These are phyloP conservation scores for Leucocoprinus gongylophorus DNA, from an alignment of 1,284 basidiomycete genomes.

Conservation along the genomic window DNA sequence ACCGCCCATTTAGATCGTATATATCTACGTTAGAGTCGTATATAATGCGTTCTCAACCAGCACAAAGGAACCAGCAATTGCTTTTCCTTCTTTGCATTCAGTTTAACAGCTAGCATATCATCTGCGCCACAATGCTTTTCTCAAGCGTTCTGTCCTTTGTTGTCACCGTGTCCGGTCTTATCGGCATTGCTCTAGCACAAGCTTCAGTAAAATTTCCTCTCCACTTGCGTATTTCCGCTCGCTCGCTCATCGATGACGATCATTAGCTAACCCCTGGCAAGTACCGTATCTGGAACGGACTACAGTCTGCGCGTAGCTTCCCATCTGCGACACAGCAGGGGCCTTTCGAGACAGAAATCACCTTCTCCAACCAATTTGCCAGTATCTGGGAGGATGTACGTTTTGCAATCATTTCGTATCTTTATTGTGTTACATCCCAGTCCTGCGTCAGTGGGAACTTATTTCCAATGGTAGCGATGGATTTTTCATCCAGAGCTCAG, in stretches of 20 bases:
- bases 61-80: too few species aligned
- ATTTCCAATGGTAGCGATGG: constrained; percentile 1
- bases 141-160: not conserved
- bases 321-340: constrained; percentile 2
- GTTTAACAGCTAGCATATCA: too few species aligned
- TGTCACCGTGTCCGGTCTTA: not conserved
- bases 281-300: constrained; percentile 7
- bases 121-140: too few species aligned
- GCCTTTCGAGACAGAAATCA: constrained; percentile 2
- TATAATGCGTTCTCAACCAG: too few species aligned
- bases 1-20: too few species aligned
- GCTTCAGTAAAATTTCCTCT: not conserved
- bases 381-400: constrained; percentile 4
- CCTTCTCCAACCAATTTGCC: constrained; percentile 7
- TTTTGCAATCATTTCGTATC: too few species aligned
- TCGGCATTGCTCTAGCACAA: not conserved
- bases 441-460: constrained; percentile 6
- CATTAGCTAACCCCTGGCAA: constrained; percentile 4
- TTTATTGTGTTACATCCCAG: too few species aligned
- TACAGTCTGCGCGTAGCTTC: constrained; percentile 6
- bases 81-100: too few species aligned
- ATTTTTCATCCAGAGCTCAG: constrained; percentile 5
- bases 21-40: too few species aligned
- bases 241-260: not conserved
- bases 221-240: not conserved